These are phyloP conservation scores for Penicillium sp. DNA, from an alignment of 2,329 filamentous ascomycete genomes.

Conservation along the genomic window DNA sequence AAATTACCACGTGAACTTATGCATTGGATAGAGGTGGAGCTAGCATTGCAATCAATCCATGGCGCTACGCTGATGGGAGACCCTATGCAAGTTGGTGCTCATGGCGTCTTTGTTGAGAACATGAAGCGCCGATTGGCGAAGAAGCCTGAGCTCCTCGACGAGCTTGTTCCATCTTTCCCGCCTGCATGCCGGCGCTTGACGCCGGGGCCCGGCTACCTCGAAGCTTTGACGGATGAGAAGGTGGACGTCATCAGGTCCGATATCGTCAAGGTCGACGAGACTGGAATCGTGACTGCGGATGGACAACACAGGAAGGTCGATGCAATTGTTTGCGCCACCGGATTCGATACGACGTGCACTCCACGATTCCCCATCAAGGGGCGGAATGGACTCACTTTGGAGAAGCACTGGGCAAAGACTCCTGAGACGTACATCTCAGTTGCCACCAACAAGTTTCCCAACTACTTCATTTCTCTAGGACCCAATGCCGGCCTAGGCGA, in stretches of 20 bases:
- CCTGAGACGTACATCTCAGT: slow-evolving; percentile 39
- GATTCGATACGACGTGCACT: slow-evolving; percentile 37
- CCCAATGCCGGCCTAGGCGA: slow-evolving; percentile 34
- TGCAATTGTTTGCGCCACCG: slow-evolving; percentile 40
- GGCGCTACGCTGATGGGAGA: slow-evolving; percentile 28
- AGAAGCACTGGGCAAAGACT: slow-evolving; percentile 31
- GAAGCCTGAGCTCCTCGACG: slow-evolving; percentile 34
- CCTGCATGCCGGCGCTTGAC: slow-evolving; percentile 46
- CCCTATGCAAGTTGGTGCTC: slow-evolving; percentile 27
- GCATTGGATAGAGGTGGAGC: slow-evolving; percentile 28
- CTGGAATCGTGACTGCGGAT: slow-evolving; percentile 35
- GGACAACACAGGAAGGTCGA: slow-evolving; percentile 35
- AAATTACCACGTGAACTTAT: background rate
- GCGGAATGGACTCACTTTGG: slow-evolving; percentile 25
- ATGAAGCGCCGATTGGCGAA: slow-evolving; percentile 35
- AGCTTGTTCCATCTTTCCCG: slow-evolving; percentile 43
- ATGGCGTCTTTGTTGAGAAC: slow-evolving; percentile 27
- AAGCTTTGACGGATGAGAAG: slow-evolving; percentile 61
- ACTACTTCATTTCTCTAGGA: slow-evolving; percentile 36
- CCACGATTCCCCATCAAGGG: slow-evolving; percentile 38
- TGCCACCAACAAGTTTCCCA: slow-evolving; percentile 35
- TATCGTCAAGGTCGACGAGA: slow-evolving; percentile 46
- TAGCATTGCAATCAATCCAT: slow-evolving; percentile 34
- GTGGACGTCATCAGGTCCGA: slow-evolving; percentile 57
- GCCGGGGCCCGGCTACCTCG: slow-evolving; percentile 53